Base-by-base conservation (phyloP, 495 filamentous ascomycete species). In the Penicillium nucicola region DNA sequence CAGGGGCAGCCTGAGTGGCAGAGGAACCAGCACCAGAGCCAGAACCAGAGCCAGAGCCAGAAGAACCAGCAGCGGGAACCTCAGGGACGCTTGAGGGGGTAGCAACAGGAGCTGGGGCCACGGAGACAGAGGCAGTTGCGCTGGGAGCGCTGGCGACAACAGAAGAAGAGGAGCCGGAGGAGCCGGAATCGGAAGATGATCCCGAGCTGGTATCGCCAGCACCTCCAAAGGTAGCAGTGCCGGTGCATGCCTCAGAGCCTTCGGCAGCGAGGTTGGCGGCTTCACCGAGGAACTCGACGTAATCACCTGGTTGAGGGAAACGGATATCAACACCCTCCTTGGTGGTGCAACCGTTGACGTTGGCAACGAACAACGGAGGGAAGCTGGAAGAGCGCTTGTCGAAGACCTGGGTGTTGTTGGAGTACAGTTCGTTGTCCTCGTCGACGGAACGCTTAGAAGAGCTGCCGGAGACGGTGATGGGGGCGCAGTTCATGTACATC, bases 401-500 rank as follows among this genome's bases (percentile, higher is more conserved):
- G 28, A 67, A 19, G 9, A 37, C 7, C 38, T 4, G 49, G 34
- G 15, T 8, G 37, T 39, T 14, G 3, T 19, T 11, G 25, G 25
- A 28, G 25, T 28, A 28, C 25, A 28, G 25, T 28, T 28, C 25
- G 25, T 28, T 28, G 25, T 28, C 43, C 64, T 71, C 52, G n/a
- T 47, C 39, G 22, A 31, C 39, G n/a, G 62, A 58, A 19, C 75
- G 67, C 66, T 77, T 78, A 30, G 57, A 63, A 13, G 70, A 58
- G 43, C 79, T 82, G 4, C 76, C 77, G 0, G 65, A 61, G 56
- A 96, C 76, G 5, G 77, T 80, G 49, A 92, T 74, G 1, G 86
- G 80, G 5, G 85, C 87, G 50, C 92, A 97, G 78, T 92, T 89
- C 91, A 95, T 95, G 77, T 96, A 96, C 81, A 95, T 89, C 66